Evolutionary conservation across 2,329 filamentous ascomycete species (phyloP).

Genomic region (Colletotrichum agaves): DNA sequence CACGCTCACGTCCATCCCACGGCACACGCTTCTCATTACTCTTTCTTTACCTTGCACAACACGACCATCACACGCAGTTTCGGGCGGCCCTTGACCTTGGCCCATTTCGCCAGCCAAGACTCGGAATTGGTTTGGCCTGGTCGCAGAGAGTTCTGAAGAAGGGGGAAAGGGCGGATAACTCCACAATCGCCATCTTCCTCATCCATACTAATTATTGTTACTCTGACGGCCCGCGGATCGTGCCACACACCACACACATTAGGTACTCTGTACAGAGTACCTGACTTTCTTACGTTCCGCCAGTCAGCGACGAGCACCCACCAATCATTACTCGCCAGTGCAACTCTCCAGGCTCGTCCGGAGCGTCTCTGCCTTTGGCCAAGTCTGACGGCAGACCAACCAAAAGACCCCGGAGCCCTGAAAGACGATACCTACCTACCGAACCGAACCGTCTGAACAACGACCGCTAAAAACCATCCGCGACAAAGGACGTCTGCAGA

Average conservation of each 20-base stretch:
- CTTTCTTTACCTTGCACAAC: conserved; percentile 14
- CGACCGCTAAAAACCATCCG: background rate
- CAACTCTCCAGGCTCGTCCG: conserved; percentile 6
- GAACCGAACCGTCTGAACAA: conserved; percentile 14
- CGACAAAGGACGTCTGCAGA: conserved; percentile 4
- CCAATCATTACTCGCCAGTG: conserved; percentile 31
- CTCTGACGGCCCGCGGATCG: background rate
- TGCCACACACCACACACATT: no score
- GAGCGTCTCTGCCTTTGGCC: background rate
- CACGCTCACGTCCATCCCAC: background rate
- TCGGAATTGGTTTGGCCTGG: conserved; percentile 5
- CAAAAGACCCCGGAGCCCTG: conserved; percentile 8
- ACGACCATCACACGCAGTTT: conserved; percentile 16
- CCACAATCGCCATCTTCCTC: background rate
- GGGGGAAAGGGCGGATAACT: background rate
- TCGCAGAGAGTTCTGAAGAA: background rate
- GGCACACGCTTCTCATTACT: conserved; percentile 13
- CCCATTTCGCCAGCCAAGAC: conserved; percentile 8
- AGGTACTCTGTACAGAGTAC: no score
- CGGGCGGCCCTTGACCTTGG: conserved; percentile 8
- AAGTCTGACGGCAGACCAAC: conserved; percentile 16
- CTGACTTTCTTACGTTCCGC: no score
- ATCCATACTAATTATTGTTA: background rate
- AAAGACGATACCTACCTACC: conserved; percentile 14
- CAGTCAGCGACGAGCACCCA: background rate